phyloP scores from a whole-genome alignment of 306 rosid genomes.

The Fragaria nilgerrensis region DNA sequence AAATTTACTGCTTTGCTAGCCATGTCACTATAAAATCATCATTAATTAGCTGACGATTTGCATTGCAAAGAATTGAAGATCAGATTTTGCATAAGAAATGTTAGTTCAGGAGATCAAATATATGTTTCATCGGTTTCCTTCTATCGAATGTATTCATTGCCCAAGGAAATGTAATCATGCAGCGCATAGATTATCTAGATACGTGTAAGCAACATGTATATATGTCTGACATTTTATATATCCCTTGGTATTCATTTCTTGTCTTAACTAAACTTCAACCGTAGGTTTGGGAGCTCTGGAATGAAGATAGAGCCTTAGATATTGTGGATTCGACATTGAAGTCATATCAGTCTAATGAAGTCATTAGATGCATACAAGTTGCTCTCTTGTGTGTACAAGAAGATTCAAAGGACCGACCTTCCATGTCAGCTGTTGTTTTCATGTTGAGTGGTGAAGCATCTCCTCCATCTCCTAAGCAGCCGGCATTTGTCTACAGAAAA shows the following conservation, averaged over 20 bases:
- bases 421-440: slow-evolving; percentile 52
- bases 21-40: too few species aligned
- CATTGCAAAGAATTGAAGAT: too few species aligned
- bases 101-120: too few species aligned
- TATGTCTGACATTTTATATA: not conserved
- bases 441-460: slow-evolving; percentile 50
- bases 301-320: slow-evolving; percentile 33
- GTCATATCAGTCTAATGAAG: slow-evolving; percentile 29
- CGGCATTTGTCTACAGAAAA: slow-evolving; percentile 11
- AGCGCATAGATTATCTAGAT: too few species aligned
- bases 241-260: not conserved
- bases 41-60: too few species aligned
- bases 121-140: too few species aligned
- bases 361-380: slow-evolving; percentile 62
- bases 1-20: too few species aligned
- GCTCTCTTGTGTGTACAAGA: slow-evolving; percentile 69
- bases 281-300: slow-evolving; percentile 60
- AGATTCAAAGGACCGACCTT: slow-evolving; percentile 47
- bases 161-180: too few species aligned
- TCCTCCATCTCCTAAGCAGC: slow-evolving; percentile 19
- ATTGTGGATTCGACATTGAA: slow-evolving; percentile 39
- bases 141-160: too few species aligned
- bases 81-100: too few species aligned
- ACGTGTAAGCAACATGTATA: slow-evolving; percentile 34
- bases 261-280: not conserved